Percentiles rank a stretch among this genome's conserved stretches.
phyloP scores from a whole-genome alignment of 176 grass and related monocot species.

The Avena sativa region DNA sequence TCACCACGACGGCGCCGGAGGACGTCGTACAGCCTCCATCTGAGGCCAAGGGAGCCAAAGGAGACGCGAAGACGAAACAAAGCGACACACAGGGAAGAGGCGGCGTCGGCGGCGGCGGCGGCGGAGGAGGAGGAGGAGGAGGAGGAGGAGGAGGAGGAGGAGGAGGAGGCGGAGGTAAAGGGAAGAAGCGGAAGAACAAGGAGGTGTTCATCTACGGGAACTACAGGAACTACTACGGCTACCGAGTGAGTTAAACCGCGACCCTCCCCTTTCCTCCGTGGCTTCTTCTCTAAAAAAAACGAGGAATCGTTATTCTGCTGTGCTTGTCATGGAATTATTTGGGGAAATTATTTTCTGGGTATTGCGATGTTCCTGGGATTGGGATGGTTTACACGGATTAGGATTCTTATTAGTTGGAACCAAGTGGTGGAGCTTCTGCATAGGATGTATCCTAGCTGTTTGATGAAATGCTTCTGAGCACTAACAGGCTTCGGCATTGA shows the following conservation, averaged over 20 bases:
- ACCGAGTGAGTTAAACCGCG: constrained; percentile 57
- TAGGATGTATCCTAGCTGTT: not conserved
- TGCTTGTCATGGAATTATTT: not conserved
- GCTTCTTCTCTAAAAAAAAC: not conserved
- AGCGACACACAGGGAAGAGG: not conserved
- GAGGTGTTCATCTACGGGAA: constrained; percentile 87
- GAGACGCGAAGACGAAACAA: constrained; percentile 30
- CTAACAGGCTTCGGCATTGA: not conserved
- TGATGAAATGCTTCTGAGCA: constrained; percentile 19
- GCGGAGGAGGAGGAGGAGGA: not conserved
- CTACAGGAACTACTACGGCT: constrained; percentile 94
- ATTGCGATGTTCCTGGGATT: not conserved
- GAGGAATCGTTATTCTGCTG: not conserved
- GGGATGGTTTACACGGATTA: not conserved
- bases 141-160: constrained; percentile 5
- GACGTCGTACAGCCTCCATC: constrained; percentile 35
- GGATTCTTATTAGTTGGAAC: not conserved
- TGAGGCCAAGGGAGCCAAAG: not conserved
- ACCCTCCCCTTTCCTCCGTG: not conserved
- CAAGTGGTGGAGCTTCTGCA: not conserved
- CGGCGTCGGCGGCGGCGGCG: not conserved
- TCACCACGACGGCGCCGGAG: constrained; percentile 18
- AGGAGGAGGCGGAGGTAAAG: not conserved
- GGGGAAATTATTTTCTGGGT: not conserved
- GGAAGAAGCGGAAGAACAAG: constrained; percentile 61